Percentiles rank a stretch among this genome's conserved stretches.
These are phyloP conservation scores for Neofusicoccum sp. DNA, from an alignment of 2,329 filamentous ascomycete genomes.

Conservation along the genomic window DNA sequence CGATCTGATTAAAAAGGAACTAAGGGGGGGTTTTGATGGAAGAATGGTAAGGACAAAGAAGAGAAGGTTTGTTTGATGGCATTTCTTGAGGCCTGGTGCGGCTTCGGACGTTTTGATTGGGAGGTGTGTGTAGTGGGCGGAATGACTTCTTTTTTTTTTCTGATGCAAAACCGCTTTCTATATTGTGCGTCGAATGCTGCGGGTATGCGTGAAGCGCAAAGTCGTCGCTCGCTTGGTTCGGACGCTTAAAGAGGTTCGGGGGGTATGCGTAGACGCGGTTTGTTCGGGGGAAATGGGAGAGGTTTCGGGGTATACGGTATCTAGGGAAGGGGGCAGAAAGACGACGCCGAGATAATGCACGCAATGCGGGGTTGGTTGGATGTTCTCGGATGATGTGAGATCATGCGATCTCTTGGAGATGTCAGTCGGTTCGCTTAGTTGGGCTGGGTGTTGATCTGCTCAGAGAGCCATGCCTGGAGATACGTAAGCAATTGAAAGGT, in stretches of 20 bases:
- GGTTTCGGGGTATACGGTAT: conserved; percentile 10
- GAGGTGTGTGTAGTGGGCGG: neutral
- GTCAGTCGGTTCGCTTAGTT: conserved; percentile 4
- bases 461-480: conserved; percentile 16
- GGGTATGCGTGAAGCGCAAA: neutral
- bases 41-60: neutral
- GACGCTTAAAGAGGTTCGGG: neutral
- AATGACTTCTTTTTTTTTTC: neutral
- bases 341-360: conserved; percentile 14
- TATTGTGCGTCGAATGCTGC: neutral
- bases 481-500: neutral
- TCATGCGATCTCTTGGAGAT: neutral
- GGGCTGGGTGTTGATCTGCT: conserved; percentile 19
- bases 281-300: neutral
- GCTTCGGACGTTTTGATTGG: neutral
- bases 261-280: neutral
- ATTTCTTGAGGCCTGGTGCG: neutral
- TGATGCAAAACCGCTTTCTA: neutral
- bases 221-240: neutral
- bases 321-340: neutral
- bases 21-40: neutral
- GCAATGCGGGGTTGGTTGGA: neutral
- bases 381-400: conserved; percentile 6
- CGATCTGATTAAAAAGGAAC: conserved; percentile 4
- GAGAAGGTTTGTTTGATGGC: conserved; percentile 1